These are phyloP conservation scores for Orbilia brochopaga DNA, from an alignment of 2,329 filamentous ascomycete genomes.

Conservation along the genomic window DNA sequence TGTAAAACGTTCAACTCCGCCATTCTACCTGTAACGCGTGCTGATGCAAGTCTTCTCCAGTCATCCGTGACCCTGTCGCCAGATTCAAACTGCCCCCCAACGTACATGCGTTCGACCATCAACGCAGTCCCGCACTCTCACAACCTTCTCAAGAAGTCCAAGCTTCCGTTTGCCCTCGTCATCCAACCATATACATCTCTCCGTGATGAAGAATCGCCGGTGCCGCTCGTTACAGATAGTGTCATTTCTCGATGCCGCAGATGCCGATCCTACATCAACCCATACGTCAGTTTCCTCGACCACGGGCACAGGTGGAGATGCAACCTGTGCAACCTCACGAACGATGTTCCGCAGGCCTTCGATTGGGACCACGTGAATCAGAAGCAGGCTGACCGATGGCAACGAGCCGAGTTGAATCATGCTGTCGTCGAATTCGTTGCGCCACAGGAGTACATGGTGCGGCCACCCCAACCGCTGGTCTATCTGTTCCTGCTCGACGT, in stretches of 20 bases:
- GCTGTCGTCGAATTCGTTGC: slow-evolving; percentile 97
- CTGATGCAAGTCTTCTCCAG: slow-evolving; percentile 35
- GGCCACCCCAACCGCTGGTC: slow-evolving; percentile 90
- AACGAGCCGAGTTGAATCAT: slow-evolving; percentile 89
- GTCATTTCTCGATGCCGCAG: slow-evolving; percentile 95
- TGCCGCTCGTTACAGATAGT: slow-evolving; percentile 93
- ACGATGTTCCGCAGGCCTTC: slow-evolving; percentile 98
- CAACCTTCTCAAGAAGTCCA: slow-evolving; percentile 93
- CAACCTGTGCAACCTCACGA: slow-evolving; percentile 99
- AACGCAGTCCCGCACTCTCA: slow-evolving; percentile 93
- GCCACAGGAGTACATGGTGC: slow-evolving; percentile 99
- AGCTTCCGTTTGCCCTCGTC: slow-evolving; percentile 90
- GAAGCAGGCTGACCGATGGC: slow-evolving; percentile 89
- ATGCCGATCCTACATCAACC: slow-evolving; percentile 97
- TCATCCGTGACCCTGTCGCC: slow-evolving; percentile 74
- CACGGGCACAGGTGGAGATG: slow-evolving; percentile 98
- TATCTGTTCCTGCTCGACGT: slow-evolving; percentile 96
- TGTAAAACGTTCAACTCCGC: slow-evolving; percentile 62
- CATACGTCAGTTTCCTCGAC: slow-evolving; percentile 93
- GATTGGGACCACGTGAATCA: slow-evolving; percentile 95
- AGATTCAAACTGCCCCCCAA: slow-evolving; percentile 85
- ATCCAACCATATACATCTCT: slow-evolving; percentile 95
- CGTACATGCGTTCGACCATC: slow-evolving; percentile 92
- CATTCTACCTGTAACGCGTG: slow-evolving; percentile 60
- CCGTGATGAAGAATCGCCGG: slow-evolving; percentile 87